A percentile compares a stretch with the other conserved stretches of the same genome.
Conservation (phyloP, 495 filamentous ascomycete genomes). For the Parmelia sp. region DNA sequence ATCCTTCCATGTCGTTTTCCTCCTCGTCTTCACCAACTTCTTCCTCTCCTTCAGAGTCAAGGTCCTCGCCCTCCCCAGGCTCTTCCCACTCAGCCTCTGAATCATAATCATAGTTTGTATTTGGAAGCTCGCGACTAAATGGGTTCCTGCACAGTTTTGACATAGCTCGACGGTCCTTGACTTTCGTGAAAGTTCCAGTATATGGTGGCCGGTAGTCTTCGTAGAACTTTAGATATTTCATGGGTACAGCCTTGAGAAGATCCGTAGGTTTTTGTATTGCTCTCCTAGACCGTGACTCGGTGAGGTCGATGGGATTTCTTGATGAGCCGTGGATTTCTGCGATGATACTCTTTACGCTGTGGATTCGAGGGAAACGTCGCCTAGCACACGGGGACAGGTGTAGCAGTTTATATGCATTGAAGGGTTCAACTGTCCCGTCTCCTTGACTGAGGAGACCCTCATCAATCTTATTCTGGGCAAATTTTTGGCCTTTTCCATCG, state of each 20-base stretch:
- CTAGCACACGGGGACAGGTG: conserved; percentile 47
- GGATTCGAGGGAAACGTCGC: conserved; percentile 43
- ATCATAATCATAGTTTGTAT: conserved; percentile 89
- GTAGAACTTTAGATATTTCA: conserved; percentile 74
- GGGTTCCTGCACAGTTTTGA: conserved; percentile 64
- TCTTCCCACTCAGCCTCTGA: conserved; percentile 95
- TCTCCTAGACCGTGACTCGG: conserved; percentile 14
- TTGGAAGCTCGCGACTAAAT: conserved; percentile 52
- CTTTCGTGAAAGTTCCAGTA: conserved; percentile 70
- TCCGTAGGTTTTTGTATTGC: conserved; percentile 37
- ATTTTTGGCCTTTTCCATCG: conserved; percentile 49
- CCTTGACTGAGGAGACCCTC: conserved; percentile 32
- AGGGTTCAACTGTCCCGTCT: conserved; percentile 25
- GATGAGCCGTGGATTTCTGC: conserved; percentile 43
- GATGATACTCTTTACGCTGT: conserved; percentile 62
- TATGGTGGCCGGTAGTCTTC: conserved; percentile 92
- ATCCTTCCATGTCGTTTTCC: conserved; percentile 50
- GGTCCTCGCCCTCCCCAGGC: conserved; percentile 71
- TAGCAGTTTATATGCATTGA: conserved; percentile 54
- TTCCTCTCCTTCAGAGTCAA: conserved; percentile 75
- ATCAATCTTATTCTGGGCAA: conserved; percentile 44
- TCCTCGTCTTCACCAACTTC: conserved; percentile 51
- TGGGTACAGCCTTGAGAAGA: conserved; percentile 55
- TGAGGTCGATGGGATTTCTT: conserved; percentile 43
- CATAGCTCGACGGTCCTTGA: conserved; percentile 43